Evolutionary conservation across 2,329 filamentous ascomycete species (phyloP).

Genomic region (Pyrenophora tritici-repentis): DNA sequence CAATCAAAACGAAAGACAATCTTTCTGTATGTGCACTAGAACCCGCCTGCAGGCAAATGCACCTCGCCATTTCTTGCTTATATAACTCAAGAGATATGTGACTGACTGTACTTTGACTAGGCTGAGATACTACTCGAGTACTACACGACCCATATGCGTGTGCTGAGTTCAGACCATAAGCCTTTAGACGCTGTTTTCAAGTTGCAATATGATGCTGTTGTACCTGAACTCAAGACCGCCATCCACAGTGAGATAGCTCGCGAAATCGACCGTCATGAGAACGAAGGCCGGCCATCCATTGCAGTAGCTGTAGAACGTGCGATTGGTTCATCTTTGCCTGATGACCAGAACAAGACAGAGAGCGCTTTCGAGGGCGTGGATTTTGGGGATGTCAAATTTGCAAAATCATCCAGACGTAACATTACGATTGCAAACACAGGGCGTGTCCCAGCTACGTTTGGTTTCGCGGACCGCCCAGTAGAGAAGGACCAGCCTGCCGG

Average conservation of each 20-base stretch:
- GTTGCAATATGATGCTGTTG: slow-evolving; percentile 82
- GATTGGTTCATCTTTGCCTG: slow-evolving; percentile 30
- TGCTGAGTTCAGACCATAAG: slow-evolving; percentile 95
- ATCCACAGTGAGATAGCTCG: slow-evolving; percentile 85
- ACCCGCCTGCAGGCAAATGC: not conserved
- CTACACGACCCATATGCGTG: slow-evolving; percentile 86
- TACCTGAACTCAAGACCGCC: slow-evolving; percentile 80
- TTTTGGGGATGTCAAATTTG: slow-evolving; percentile 76
- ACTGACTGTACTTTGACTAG: not conserved
- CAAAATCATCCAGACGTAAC: slow-evolving; percentile 66
- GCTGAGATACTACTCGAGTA: slow-evolving; percentile 63
- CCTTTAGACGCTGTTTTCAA: slow-evolving; percentile 83
- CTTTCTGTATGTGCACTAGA: slow-evolving; percentile 44
- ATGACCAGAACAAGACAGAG: slow-evolving; percentile 42
- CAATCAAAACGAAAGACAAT: slow-evolving; percentile 63
- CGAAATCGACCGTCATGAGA: slow-evolving; percentile 88
- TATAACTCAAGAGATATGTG: not conserved
- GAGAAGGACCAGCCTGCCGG: slow-evolving; percentile 51
- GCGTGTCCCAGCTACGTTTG: slow-evolving; percentile 76
- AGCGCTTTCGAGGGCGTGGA: slow-evolving; percentile 64
- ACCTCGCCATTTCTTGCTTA: no score
- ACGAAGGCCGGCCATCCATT: slow-evolving; percentile 81
- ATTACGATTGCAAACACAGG: slow-evolving; percentile 93
- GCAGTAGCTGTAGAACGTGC: slow-evolving; percentile 76
- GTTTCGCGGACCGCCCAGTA: slow-evolving; percentile 74